Conservation (phyloP, 192 early-diverging fungal species). For the Glomus cerebriforme region DNA sequence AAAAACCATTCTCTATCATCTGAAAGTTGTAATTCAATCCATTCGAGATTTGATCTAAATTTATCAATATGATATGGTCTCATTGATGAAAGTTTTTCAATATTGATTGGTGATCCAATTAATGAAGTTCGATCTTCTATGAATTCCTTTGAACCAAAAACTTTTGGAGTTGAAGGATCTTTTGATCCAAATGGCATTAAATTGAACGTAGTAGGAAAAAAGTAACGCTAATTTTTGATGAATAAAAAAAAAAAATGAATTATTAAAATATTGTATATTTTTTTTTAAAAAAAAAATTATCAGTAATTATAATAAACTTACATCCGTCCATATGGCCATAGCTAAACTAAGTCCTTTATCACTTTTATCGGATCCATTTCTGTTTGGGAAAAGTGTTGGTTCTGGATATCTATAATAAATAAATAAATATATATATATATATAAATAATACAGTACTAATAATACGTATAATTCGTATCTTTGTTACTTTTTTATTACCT, state of each 20-base stretch:
- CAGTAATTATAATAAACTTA: slow-evolving; percentile 10
- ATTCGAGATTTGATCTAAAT: slow-evolving; percentile 32
- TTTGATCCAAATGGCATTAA: background rate
- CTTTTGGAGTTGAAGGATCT: slow-evolving; percentile 26
- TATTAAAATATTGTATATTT: background rate
- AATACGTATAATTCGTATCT: no score
- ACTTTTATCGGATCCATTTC: slow-evolving; percentile 27
- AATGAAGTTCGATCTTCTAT: slow-evolving; percentile 36
- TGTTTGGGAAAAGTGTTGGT: slow-evolving; percentile 28
- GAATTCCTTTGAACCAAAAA: slow-evolving; percentile 31
- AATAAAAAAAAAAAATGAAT: background rate
- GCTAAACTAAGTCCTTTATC: slow-evolving; percentile 26
- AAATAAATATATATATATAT: background rate
- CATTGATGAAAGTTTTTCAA: slow-evolving; percentile 5
- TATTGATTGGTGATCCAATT: slow-evolving; percentile 22
- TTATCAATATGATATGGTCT: slow-evolving; percentile 35
- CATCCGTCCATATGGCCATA: slow-evolving; percentile 38
- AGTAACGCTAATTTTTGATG: background rate
- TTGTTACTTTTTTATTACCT: slow-evolving; percentile 24
- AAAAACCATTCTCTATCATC: slow-evolving; percentile 39
- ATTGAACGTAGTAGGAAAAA: background rate
- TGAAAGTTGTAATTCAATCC: slow-evolving; percentile 33
- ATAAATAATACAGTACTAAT: no score
- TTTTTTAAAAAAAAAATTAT: background rate
- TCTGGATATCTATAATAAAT: slow-evolving; percentile 17